Base-by-base conservation (phyloP, 2,329 filamentous ascomycete genomes). In the Pseudocercospora crystallina region DNA sequence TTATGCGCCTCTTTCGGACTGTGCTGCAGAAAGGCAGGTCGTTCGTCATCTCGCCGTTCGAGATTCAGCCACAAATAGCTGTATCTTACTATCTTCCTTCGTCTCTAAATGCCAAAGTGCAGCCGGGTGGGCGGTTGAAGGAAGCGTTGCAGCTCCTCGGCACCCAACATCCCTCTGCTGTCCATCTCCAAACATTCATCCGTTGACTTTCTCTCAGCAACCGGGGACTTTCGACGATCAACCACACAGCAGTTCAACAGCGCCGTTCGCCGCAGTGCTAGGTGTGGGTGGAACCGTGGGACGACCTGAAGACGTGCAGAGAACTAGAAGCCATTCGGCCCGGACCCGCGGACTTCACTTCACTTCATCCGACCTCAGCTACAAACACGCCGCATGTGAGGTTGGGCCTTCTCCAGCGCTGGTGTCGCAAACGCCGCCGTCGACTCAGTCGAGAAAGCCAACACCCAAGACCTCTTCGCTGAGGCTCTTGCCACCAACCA, bases 1-100 rank as follows among this genome's bases (percentile, higher is more conserved):
- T 4, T 3, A 26, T 26, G 20, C 4, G 20, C 20, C n/a, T n/a
- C n/a, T n/a, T n/a, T n/a, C n/a, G n/a, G n/a, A n/a, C n/a, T n/a
- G n/a, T n/a, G n/a, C n/a, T n/a, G 34, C 34, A 36, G 34, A n/a
- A 36, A 12, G 34, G 34, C 34, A 8, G 32, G 31, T 15, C 32
- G 43, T 30, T 37, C 32, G 31, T 37, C 33, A 36, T 46, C 34
- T 47, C 34, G 44, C 44, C 44, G 44, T 47, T 48, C 38, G 11
- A 43, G 30, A 37, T 30, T 31, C 42, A 39, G 47, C 47, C 47
- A 49, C 47, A 37, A 49, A 43, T 43, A 43, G 32, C 26, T 5
- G 43, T 36, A 26, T 35, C 17, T 32, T 37, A 12, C 47, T 35
- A 37, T 26, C 26, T 31, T 33, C 30, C 41, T 14, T 38, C 39